These are phyloP conservation scores for Limtongia smithiae DNA, from an alignment of 805 yeast genomes.

Conservation along the genomic window DNA sequence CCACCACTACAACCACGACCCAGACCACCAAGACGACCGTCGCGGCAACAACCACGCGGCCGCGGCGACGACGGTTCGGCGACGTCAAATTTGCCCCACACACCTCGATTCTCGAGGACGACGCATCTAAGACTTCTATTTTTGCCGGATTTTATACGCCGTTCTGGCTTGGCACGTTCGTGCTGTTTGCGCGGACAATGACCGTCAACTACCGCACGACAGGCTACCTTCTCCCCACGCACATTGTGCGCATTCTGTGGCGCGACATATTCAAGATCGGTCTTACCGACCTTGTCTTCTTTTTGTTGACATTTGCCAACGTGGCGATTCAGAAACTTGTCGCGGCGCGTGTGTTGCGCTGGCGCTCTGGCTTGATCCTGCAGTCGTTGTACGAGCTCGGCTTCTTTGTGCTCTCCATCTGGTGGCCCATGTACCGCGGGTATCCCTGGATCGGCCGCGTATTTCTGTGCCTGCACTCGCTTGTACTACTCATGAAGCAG, in stretches of 20 bases:
- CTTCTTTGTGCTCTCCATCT: constrained; percentile 52
- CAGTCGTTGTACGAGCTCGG: constrained; percentile 56
- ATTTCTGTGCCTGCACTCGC: constrained; percentile 74
- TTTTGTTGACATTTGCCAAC: constrained; percentile 59
- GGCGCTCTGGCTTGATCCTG: constrained; percentile 68
- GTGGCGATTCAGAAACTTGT: constrained; percentile 57
- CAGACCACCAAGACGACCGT: not conserved
- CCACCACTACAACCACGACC: not conserved
- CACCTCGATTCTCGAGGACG: constrained; percentile 54
- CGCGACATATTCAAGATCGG: constrained; percentile 66
- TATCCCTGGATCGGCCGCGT: constrained; percentile 91
- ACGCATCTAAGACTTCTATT: constrained; percentile 39
- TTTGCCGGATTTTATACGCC: constrained; percentile 81
- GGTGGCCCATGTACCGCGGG: constrained; percentile 51
- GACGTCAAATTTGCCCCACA: constrained; percentile 49
- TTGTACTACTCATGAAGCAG: constrained; percentile 89
- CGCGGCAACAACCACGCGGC: not conserved
- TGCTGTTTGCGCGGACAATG: constrained; percentile 51
- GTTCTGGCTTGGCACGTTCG: constrained; percentile 66
- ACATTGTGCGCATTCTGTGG: constrained; percentile 55
- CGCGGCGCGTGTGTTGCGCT: constrained; percentile 45
- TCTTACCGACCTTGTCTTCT: constrained; percentile 71
- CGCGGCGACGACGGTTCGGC: constrained; percentile 49
- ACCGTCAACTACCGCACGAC: constrained; percentile 50
- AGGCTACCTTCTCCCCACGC: constrained; percentile 48